These are phyloP conservation scores for Starmera stellimalicola DNA, from an alignment of 1,139 yeast genomes.

Conservation along the genomic window DNA sequence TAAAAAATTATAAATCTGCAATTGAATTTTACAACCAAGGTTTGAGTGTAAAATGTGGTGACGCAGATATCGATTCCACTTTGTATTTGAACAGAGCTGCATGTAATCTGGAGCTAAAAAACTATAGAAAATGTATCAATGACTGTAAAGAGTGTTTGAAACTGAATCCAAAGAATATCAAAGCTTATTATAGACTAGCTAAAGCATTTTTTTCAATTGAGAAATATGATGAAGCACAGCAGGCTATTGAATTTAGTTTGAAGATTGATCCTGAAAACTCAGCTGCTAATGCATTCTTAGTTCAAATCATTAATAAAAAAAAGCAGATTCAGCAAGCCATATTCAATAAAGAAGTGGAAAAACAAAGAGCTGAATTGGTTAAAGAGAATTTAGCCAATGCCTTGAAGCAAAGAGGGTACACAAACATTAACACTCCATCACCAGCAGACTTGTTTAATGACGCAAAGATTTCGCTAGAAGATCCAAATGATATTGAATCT, in stretches of 20 bases:
- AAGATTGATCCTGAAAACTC: conserved; percentile 49
- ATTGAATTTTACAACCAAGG: conserved; percentile 75
- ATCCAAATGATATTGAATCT: conserved; percentile 64
- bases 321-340: conserved; percentile 18
- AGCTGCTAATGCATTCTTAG: conserved; percentile 37
- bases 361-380: conserved; percentile 20
- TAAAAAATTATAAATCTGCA: conserved; percentile 66
- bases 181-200: conserved; percentile 82
- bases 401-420: conserved; percentile 43
- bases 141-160: conserved; percentile 72
- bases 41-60: conserved; percentile 57
- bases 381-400: conserved; percentile 40
- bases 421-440: conserved; percentile 35
- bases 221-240: conserved; percentile 62
- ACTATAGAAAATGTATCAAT: conserved; percentile 77
- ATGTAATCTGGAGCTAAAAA: conserved; percentile 75
- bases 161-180: conserved; percentile 59
- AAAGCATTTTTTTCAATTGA: conserved; percentile 67
- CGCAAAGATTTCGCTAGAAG: conserved; percentile 45
- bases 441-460: conserved; percentile 33
- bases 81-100: conserved; percentile 82
- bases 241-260: conserved; percentile 57
- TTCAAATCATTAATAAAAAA: conserved; percentile 33
- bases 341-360: conserved; percentile 19
- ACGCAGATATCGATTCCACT: conserved; percentile 45